phyloP scores from a whole-genome alignment of 2,329 filamentous ascomycete genomes.

The Biscogniauxia sp. region DNA sequence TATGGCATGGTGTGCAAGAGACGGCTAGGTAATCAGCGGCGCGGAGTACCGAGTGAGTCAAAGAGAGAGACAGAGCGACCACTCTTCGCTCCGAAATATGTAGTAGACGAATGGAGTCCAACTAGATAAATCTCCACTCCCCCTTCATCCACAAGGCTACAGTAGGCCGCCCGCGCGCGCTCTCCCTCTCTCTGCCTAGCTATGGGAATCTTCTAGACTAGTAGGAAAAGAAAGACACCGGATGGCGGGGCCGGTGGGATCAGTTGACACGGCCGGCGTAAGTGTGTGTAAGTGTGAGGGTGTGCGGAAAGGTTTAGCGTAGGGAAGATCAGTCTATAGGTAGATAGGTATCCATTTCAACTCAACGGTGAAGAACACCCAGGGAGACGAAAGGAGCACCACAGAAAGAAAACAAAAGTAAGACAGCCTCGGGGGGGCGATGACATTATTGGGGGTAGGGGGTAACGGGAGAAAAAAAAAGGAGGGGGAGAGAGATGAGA shows the following conservation, averaged over 20 bases:
- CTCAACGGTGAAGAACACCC: background rate
- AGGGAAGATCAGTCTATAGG: slow-evolving; percentile 1
- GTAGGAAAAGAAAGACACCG: background rate
- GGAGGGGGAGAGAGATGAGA: background rate
- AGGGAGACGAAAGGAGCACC: background rate
- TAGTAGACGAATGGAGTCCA: background rate
- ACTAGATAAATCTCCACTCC: background rate
- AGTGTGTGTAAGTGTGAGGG: slow-evolving; percentile 8
- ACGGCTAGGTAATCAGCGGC: background rate
- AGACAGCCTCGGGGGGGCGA: background rate
- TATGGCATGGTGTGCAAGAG: background rate
- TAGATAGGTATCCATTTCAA: slow-evolving; percentile 4
- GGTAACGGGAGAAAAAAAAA: background rate
- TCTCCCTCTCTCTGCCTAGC: background rate
- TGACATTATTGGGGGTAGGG: no score
- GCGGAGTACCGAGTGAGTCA: background rate
- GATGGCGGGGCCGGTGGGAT: background rate
- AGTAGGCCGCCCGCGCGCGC: background rate
- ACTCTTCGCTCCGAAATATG: no score
- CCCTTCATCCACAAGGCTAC: background rate
- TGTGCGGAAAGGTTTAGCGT: slow-evolving; percentile 2
- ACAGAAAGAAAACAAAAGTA: no score
- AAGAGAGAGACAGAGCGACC: background rate
- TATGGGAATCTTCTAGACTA: background rate
- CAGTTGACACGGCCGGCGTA: background rate